Evolutionary conservation across 305 asterid genomes (phyloP).

Genomic region (Rubia balearica): DNA sequence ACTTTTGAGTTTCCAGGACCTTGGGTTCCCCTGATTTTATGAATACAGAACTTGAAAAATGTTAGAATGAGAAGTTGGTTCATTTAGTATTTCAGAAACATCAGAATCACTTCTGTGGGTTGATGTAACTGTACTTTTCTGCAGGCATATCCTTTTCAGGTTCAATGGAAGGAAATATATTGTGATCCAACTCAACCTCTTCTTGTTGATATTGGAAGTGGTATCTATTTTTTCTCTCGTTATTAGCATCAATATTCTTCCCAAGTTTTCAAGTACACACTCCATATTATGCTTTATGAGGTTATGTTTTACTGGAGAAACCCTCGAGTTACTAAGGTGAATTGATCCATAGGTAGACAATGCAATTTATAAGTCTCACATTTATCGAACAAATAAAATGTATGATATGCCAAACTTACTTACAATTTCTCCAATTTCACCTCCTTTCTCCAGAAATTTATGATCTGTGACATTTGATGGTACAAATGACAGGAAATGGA

Average conservation of each 20-base stretch:
- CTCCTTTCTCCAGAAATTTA: not conserved
- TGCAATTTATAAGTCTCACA: not conserved
- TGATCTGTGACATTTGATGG: slow-evolving; percentile 18
- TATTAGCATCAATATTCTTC: not conserved
- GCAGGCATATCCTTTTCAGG: slow-evolving; percentile 73
- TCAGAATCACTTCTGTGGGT: not conserved
- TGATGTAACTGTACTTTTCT: slow-evolving; percentile 20
- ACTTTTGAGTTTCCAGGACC: not conserved
- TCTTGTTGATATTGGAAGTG: slow-evolving; percentile 85
- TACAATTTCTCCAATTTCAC: not conserved
- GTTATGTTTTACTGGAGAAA: not conserved
- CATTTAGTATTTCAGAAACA: not conserved
- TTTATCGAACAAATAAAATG: not conserved
- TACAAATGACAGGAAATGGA: slow-evolving; percentile 65
- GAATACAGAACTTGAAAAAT: not conserved
- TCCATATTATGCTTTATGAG: not conserved
- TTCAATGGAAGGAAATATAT: slow-evolving; percentile 54
- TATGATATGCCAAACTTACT: not conserved
- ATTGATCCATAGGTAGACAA: not conserved
- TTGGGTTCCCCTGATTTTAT: not conserved
- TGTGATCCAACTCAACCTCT: slow-evolving; percentile 57
- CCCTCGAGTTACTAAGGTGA: not conserved
- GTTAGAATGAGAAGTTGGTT: not conserved
- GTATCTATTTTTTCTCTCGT: slow-evolving; percentile 30
- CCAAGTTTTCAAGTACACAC: not conserved